Evolutionary conservation across 306 rosid genomes (phyloP).

Genomic region (Castanopsis chinensis): DNA sequence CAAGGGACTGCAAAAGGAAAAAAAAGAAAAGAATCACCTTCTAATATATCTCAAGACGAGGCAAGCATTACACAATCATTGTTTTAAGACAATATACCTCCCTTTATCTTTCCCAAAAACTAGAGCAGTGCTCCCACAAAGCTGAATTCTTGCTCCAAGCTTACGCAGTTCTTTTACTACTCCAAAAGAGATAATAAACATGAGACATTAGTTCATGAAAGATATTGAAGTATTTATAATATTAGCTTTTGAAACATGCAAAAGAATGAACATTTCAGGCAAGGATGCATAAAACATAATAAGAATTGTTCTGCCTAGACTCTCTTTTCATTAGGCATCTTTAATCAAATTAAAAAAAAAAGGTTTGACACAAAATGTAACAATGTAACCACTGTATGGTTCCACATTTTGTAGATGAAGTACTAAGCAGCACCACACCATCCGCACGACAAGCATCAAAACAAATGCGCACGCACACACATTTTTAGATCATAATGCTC

Average conservation of each 20-base stretch:
- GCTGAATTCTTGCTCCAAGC: constrained; percentile 38
- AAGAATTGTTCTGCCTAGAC: neutral
- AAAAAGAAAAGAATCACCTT: neutral
- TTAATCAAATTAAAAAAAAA: neutral
- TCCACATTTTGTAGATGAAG: neutral
- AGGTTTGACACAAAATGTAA: neutral
- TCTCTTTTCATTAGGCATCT: neutral
- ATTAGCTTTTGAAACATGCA: neutral
- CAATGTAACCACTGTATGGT: neutral
- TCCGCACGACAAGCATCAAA: too few species aligned
- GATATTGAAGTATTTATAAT: neutral
- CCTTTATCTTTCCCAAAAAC: constrained; percentile 35
- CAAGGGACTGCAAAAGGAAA: constrained; percentile 9
- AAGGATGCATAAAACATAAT: neutral
- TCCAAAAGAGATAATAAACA: constrained; percentile 5
- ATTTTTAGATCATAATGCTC: neutral
- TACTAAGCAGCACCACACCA: neutral
- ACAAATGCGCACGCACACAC: neutral
- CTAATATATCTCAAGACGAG: neutral
- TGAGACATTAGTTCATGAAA: neutral
- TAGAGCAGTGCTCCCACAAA: constrained; percentile 34
- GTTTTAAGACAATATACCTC: constrained; percentile 10
- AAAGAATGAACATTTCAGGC: neutral
- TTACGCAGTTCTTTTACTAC: constrained; percentile 29
- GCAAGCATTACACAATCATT: neutral